Base-by-base conservation (phyloP, 1,139 yeast species). In the Candida neerlandica region DNA sequence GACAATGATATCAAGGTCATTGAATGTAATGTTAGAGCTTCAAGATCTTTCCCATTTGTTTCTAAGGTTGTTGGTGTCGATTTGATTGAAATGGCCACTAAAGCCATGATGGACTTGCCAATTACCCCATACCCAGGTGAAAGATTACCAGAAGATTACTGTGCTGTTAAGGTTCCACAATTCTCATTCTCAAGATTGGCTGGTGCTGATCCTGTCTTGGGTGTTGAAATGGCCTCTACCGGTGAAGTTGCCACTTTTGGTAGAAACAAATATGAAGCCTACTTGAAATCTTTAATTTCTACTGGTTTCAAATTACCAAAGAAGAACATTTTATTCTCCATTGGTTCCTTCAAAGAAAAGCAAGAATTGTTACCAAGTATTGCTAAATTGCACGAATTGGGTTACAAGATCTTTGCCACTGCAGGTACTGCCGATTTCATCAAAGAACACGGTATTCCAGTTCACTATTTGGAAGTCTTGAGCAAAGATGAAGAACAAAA, bases 191-290 rank as follows among this genome's bases (percentile, higher is more conserved):
- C 99, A 42, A 87, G 99, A 75, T 81, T 94, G 63, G 97, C 98
- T 12, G 99, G 99, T 58, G 99, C 99, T 43, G 99, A 94, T 70
- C 99, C 99, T 57, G 91, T 89, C 80, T 80, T 94, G 65, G 99
- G 99, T 53, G 99, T 94, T 58, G 99, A 94, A 76, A 94, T 94
- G 99, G 88, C 98, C 5, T 92, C 98, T 12, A 94, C 99, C 45
- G 99, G 99, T 68, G 99, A 94, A 75, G 99, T 94, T 64, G 99
- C 99, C 47, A 84, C 96, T 57, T 92, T 95, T 67, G 99, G 99
- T 64, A 90, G 80, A 66, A 86, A 94, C 80, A 92, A 94, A 73
- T 91, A 91, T 65, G 99, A 95, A 75, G 99, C 99, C 30, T 95
- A 95, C 75, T 75, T 95, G 73, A 94, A 95, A 75, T 88, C 98